Evolutionary conservation across 2,329 filamentous ascomycete species (phyloP), one percentile per base, ranked within the genome.

Genomic region (Aureobasidium sp.): DNA sequence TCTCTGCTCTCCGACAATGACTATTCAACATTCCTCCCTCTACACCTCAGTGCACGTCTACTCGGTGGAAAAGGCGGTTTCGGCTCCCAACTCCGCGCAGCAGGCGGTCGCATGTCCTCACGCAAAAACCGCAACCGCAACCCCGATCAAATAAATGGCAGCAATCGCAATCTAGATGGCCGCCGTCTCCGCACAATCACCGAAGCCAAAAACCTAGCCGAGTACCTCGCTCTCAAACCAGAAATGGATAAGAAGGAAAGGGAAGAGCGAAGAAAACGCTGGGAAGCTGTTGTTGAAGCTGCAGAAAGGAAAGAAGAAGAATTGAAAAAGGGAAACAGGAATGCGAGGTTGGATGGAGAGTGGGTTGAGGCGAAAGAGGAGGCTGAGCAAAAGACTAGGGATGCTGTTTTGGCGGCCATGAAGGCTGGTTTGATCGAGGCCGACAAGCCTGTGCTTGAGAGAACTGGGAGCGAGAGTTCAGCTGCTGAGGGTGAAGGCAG

Each of bases 71-170:
- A 99, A 73, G 94, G 94, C 75, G 94, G 94, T 70, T 99, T 99
- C 73, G 94, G 94, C 60, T 97, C 93, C 1, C 95, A 99, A 74
- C 86, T 99, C 42, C 90, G 95, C 71, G 94, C 95, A 0, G 94
- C 94, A 3, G 94, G 95, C 71, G 94, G 95, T 44, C 93, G 95
- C 77, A 99, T 99, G 94, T 96, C 91, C 2, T 93, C 90, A n/a
- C 85, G 86, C 68, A 95, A 95, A 79, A 94, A 93, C 81, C 87
- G 87, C 70, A 87, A 87, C 61, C 85, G 89, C 68, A 87, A 85
- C 59, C 66, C 68, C 16, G 91, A 96, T 41, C 87, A 91, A 64
- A 62, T 65, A 10, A 93, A 95, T 70, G 92, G 86, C 29, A 97
- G 92, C 2, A 96, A 90, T 71, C 86, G 94, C 65, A 99, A 97